These are phyloP conservation scores for Gleditsia sinensis DNA, from an alignment of 306 rosid species.

Conservation along the genomic window DNA sequence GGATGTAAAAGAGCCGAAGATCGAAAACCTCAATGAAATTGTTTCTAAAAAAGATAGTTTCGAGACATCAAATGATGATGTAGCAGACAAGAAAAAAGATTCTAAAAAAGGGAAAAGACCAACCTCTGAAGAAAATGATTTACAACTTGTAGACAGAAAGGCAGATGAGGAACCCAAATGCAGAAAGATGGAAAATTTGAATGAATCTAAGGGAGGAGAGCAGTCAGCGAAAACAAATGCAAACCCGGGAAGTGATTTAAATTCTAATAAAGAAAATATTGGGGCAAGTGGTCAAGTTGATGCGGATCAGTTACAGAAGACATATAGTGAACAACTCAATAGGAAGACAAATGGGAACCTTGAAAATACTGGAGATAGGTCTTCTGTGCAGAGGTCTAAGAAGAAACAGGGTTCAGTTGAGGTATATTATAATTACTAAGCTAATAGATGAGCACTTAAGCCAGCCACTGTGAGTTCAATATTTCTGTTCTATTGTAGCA, in stretches of 20 bases:
- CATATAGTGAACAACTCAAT: slow-evolving; percentile 23
- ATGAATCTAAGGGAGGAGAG: slow-evolving; percentile 40
- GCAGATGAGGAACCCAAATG: slow-evolving; percentile 64
- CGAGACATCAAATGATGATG: slow-evolving; percentile 39
- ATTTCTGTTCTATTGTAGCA: not conserved
- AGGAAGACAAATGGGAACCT: slow-evolving; percentile 37
- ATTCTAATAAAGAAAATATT: slow-evolving; percentile 22
- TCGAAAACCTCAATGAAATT: slow-evolving; percentile 35
- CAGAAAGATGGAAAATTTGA: slow-evolving; percentile 48
- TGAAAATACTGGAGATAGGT: slow-evolving; percentile 49
- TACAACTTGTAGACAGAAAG: slow-evolving; percentile 38
- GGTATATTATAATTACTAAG: slow-evolving; percentile 47
- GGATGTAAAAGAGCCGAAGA: slow-evolving; percentile 41
- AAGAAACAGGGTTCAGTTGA: slow-evolving; percentile 73
- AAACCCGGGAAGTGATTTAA: slow-evolving; percentile 26
- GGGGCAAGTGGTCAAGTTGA: slow-evolving; percentile 11
- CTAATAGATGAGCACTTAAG: not conserved
- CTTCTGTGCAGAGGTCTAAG: slow-evolving; percentile 42
- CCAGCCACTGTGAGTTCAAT: not conserved
- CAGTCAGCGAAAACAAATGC: slow-evolving; percentile 34
- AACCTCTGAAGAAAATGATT: slow-evolving; percentile 55
- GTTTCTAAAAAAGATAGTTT: slow-evolving; percentile 35
- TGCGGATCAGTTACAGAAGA: slow-evolving; percentile 27
- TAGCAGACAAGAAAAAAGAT: slow-evolving; percentile 37
- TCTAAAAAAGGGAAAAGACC: slow-evolving; percentile 75